Percentiles rank a stretch among this genome's conserved stretches.
Conservation (phyloP, 2,329 filamentous ascomycete genomes). For the Pyricularia pennisetigena region DNA sequence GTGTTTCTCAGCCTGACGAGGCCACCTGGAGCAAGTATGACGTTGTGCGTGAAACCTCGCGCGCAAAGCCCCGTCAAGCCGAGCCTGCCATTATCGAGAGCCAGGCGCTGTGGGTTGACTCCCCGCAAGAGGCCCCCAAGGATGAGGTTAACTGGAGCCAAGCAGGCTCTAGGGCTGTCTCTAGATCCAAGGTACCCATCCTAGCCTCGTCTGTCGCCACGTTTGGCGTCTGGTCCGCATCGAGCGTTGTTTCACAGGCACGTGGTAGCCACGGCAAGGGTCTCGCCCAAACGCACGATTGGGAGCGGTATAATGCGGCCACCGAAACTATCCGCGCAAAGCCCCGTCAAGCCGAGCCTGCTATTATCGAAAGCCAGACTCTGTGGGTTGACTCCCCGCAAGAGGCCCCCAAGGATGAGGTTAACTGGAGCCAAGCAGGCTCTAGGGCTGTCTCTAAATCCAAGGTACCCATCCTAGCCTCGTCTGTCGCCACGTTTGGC, state of each 20-base stretch:
- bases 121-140: background rate
- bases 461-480: background rate
- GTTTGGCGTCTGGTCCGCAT: background rate
- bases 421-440: conserved; percentile 1
- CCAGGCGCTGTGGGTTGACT: conserved; percentile 5
- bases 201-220: background rate
- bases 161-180: background rate
- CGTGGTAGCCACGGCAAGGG: conserved; percentile 7
- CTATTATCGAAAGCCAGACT: conserved; percentile 16
- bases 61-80: conserved; percentile 17
- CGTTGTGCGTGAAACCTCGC: conserved; percentile 15
- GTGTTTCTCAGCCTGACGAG: conserved; percentile 9
- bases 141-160: background rate
- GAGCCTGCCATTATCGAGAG: conserved; percentile 20
- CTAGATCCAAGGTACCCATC: background rate
- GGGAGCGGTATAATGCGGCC: conserved; percentile 18
- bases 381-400: conserved; percentile 3
- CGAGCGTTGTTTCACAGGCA: background rate
- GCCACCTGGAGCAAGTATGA: conserved; percentile 18
- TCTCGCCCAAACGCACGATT: conserved; percentile 9
- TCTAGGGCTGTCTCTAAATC: background rate
- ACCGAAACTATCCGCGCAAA: conserved; percentile 18
- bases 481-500: background rate
- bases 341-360: conserved; percentile 16
- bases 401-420: background rate